These are phyloP conservation scores for Amanita exitialis DNA, from an alignment of 768 basidiomycete genomes.

Conservation along the genomic window DNA sequence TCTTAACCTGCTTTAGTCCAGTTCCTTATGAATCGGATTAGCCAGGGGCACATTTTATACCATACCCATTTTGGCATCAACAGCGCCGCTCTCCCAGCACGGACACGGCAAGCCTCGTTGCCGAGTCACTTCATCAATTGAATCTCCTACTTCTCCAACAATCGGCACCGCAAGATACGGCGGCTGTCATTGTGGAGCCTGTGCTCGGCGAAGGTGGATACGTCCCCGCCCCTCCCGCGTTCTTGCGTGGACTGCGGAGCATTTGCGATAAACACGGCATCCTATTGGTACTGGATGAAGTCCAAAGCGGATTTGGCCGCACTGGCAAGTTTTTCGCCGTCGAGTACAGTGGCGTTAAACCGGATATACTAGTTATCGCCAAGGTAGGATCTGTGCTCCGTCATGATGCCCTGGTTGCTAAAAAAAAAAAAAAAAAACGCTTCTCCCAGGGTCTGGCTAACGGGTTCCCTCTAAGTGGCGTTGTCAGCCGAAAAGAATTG, in stretches of 20 bases:
- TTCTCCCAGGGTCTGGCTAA: slow-evolving; percentile 63
- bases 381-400: slow-evolving; percentile 41
- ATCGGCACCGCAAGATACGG: slow-evolving; percentile 75
- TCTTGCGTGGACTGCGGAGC: slow-evolving; percentile 67
- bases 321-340: slow-evolving; percentile 80
- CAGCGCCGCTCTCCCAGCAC: slow-evolving; percentile 47
- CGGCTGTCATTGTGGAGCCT: slow-evolving; percentile 90
- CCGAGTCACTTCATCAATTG: slow-evolving; percentile 68
- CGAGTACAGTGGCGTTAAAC: slow-evolving; percentile 74
- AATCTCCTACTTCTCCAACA: slow-evolving; percentile 72
- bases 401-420: neutral
- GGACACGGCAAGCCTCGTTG: slow-evolving; percentile 44
- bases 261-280: slow-evolving; percentile 87
- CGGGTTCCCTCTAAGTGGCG: slow-evolving; percentile 88
- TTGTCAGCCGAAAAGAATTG: slow-evolving; percentile 71
- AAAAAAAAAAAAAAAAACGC: too few relatives aligned
- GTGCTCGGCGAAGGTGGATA: slow-evolving; percentile 96
- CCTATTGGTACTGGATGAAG: slow-evolving; percentile 77
- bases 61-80: slow-evolving; percentile 95
- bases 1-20: neutral
- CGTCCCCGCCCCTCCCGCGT: slow-evolving; percentile 75
- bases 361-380: slow-evolving; percentile 84
- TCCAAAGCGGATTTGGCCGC: slow-evolving; percentile 85
- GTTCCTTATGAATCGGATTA: slow-evolving; percentile 17
- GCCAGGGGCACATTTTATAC: slow-evolving; percentile 75